phyloP scores from a whole-genome alignment of 345 rosid genomes.

The Camelina sativa region DNA sequence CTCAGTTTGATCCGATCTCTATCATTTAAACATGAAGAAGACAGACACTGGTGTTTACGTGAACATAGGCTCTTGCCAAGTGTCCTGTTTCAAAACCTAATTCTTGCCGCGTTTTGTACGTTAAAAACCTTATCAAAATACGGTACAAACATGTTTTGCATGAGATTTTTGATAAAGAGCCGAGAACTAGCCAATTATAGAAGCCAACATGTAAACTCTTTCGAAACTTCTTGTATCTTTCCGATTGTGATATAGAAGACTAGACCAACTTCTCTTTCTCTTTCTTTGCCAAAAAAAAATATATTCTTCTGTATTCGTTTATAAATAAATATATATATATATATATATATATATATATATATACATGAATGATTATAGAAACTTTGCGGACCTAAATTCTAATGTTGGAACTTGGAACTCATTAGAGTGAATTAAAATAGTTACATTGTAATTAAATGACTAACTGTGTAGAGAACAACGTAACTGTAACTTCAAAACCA shows the following conservation, averaged over 20 bases:
- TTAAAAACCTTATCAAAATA: not conserved
- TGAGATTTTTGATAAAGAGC: not conserved
- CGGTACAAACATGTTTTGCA: slow-evolving; percentile 29
- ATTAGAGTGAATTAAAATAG: not conserved
- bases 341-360: too few species aligned
- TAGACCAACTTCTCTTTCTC: slow-evolving; percentile 32
- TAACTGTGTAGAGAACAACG: too few species aligned
- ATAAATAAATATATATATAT: too few species aligned
- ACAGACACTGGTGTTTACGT: slow-evolving; percentile 20
- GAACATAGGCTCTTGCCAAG: slow-evolving; percentile 32
- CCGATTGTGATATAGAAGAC: slow-evolving; percentile 23
- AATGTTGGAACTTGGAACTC: not conserved
- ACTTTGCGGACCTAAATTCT: slow-evolving; percentile 3
- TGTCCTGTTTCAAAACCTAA: slow-evolving; percentile 32
- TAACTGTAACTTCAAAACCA: not conserved
- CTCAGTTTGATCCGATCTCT: slow-evolving; percentile 17
- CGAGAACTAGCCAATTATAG: slow-evolving; percentile 18
- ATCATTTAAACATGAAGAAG: slow-evolving; percentile 14
- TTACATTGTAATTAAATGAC: not conserved
- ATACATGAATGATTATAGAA: not conserved
- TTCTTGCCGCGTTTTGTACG: slow-evolving; percentile 38
- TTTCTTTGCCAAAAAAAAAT: not conserved
- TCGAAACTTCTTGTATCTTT: slow-evolving; percentile 22
- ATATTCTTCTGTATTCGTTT: not conserved
- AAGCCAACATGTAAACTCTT: slow-evolving; percentile 15